These are phyloP conservation scores for Cyathus striatus DNA, from an alignment of 768 basidiomycete genomes.

Conservation along the genomic window DNA sequence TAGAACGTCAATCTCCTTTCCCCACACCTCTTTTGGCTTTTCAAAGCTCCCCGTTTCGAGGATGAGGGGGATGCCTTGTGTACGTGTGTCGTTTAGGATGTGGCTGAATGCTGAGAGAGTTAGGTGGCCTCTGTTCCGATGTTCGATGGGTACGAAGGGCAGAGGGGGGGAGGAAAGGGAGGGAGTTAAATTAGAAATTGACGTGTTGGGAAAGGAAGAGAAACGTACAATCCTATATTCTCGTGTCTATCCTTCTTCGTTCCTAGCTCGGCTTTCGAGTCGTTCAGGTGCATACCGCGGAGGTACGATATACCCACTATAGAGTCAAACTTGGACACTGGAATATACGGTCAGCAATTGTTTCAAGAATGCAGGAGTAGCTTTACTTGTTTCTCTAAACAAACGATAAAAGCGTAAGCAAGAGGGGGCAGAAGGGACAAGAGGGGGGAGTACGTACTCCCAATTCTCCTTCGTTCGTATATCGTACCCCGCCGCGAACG, in stretches of 20 bases:
- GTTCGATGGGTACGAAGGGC: neutral
- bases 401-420: no score
- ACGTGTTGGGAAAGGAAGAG: neutral
- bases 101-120: conserved; percentile 57
- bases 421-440: neutral
- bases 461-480: conserved; percentile 69
- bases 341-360: neutral
- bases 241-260: conserved; percentile 78
- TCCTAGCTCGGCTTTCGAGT: conserved; percentile 61
- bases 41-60: conserved; percentile 80
- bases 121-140: conserved; percentile 57
- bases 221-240: conserved; percentile 74
- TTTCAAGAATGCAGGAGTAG: neutral
- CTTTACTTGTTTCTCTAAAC: no score
- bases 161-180: neutral
- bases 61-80: conserved; percentile 69
- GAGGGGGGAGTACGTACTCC: conserved; percentile 43
- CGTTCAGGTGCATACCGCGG: conserved; percentile 82
- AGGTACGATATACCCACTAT: conserved; percentile 70
- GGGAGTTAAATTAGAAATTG: neutral
- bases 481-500: conserved; percentile 85
- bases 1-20: conserved; percentile 63
- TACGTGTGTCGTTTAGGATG: conserved; percentile 64
- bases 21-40: conserved; percentile 56
- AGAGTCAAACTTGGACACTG: conserved; percentile 63